Conservation (phyloP, 2,329 filamentous ascomycete species). For the Biscogniauxia sp. region DNA sequence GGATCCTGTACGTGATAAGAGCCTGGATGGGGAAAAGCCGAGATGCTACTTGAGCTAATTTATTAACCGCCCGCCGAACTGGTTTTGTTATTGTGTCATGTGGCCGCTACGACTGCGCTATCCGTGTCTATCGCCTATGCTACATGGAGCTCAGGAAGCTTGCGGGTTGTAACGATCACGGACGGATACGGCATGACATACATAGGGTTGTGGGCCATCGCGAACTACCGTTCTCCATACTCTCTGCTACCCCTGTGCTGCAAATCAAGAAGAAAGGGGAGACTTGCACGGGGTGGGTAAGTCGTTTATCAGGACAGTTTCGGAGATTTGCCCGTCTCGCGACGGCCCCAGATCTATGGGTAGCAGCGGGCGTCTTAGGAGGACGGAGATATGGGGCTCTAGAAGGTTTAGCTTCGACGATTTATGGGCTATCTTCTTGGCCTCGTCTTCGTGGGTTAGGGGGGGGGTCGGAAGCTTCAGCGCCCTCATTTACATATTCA, state of each 20-base stretch:
- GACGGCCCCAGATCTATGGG: background rate
- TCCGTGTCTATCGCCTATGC: background rate
- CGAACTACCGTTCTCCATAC: background rate
- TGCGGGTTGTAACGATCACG: background rate
- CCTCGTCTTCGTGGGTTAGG: background rate
- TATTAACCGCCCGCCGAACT: background rate
- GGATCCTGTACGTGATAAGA: background rate
- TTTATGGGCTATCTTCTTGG: background rate
- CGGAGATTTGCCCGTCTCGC: background rate
- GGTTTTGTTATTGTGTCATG: background rate
- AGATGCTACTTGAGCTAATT: background rate
- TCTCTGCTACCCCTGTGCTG: background rate
- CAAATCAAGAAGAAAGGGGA: background rate
- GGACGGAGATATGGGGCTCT: background rate
- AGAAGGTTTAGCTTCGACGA: conserved; percentile 1
- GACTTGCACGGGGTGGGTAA: background rate
- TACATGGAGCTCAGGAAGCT: background rate
- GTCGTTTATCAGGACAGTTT: background rate
- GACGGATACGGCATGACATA: background rate
- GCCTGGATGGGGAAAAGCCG: background rate
- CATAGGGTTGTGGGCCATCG: background rate
- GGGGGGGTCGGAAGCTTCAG: background rate
- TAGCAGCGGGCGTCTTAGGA: background rate
- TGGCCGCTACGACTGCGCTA: background rate
- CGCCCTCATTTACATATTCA: background rate